These are phyloP conservation scores for Fusarium albosuccineum DNA, from an alignment of 2,329 filamentous ascomycete species.

Conservation along the genomic window DNA sequence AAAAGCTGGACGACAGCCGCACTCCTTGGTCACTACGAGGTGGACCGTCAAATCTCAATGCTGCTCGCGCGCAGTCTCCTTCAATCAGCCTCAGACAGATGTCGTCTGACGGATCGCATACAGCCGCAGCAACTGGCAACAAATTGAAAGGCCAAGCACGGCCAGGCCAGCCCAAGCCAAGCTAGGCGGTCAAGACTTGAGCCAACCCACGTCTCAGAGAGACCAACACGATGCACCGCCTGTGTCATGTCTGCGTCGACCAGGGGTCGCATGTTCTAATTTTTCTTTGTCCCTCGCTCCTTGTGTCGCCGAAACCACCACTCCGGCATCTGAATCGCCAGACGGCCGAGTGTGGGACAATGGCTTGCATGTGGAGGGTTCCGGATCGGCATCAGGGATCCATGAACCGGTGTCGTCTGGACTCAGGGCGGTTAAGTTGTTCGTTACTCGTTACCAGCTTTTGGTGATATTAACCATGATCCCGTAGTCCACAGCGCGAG, in stretches of 20 bases:
- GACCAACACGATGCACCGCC: conserved; percentile 15
- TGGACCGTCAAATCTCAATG: conserved; percentile 30
- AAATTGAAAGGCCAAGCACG: background rate
- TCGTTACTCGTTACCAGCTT: background rate
- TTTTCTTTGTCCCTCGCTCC: conserved; percentile 20
- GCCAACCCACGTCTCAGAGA: conserved; percentile 17
- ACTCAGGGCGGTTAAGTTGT: background rate
- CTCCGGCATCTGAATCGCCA: conserved; percentile 28
- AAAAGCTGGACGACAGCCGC: conserved; percentile 22
- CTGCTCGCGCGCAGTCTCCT: conserved; percentile 5
- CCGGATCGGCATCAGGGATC: conserved; percentile 36
- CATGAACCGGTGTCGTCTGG: conserved; percentile 7
- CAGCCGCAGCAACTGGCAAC: background rate
- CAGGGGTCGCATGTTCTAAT: conserved; percentile 19
- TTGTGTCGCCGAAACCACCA: conserved; percentile 29
- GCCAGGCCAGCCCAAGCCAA: background rate
- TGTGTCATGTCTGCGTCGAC: conserved; percentile 22
- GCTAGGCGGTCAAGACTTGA: conserved; percentile 18
- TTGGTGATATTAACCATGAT: background rate
- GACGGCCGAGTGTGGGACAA: conserved; percentile 18
- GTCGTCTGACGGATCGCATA: conserved; percentile 4
- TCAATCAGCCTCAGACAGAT: conserved; percentile 5
- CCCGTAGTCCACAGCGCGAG: background rate
- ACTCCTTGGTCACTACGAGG: conserved; percentile 15
- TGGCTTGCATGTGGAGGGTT: conserved; percentile 25